Evolutionary conservation across 371 early-diverging fungal genomes (phyloP).

Genomic region (Coemansia sp.): DNA sequence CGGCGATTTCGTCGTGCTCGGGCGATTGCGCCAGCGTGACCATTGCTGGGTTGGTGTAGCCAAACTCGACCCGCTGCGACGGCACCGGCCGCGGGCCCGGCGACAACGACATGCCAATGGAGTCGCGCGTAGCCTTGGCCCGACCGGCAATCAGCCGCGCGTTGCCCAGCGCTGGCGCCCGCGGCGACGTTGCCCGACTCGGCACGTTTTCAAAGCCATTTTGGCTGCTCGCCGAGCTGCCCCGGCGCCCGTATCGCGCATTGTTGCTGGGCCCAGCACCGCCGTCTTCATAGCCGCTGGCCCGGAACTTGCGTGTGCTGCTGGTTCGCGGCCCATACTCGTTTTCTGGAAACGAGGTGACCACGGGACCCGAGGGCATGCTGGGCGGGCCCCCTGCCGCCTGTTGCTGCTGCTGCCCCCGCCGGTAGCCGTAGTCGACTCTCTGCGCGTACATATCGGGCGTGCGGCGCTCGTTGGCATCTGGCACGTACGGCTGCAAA

Average conservation of each 20-base stretch:
- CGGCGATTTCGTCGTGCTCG: conserved; percentile 46
- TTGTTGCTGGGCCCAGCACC: conserved; percentile 6
- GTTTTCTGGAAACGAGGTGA: conserved; percentile 14
- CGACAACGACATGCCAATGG: conserved; percentile 1
- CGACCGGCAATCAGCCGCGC: conserved; percentile 2
- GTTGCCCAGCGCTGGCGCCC: neutral
- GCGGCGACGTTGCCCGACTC: conserved; percentile 6
- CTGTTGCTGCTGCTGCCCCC: conserved; percentile 10
- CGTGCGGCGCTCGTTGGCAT: conserved; percentile 38
- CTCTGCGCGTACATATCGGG: conserved; percentile 17
- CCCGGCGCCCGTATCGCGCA: conserved; percentile 10
- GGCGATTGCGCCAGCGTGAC: conserved; percentile 11
- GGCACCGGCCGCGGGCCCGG: conserved; percentile 10
- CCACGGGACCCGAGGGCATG: conserved; percentile 5
- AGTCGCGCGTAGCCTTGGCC: conserved; percentile 8
- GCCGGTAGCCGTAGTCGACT: conserved; percentile 3
- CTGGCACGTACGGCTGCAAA: conserved; percentile 41
- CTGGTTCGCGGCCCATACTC: conserved; percentile 8
- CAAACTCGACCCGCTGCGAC: conserved; percentile 44
- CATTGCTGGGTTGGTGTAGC: conserved; percentile 22
- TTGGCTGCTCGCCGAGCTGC: conserved; percentile 21
- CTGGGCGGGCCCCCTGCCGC: neutral
- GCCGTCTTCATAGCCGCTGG: conserved; percentile 20
- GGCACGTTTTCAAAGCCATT: conserved; percentile 2
- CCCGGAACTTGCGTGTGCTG: conserved; percentile 14